Conservation (phyloP, 345 rosid species). For the Capsella bursapastoris region DNA sequence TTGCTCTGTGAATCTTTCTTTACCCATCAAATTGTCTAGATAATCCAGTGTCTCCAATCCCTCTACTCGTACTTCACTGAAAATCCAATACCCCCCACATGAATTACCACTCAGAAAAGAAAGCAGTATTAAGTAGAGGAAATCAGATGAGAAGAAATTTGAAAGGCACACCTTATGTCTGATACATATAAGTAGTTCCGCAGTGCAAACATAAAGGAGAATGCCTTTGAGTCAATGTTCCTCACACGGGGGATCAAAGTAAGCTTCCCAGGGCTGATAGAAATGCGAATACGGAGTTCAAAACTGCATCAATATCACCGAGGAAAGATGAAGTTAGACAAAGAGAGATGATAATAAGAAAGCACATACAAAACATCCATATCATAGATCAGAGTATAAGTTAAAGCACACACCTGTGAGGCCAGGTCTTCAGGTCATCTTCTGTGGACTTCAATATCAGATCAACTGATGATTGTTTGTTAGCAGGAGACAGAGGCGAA, state of each 20-base stretch:
- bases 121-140: neutral
- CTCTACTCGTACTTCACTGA: slow-evolving; percentile 97
- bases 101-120: neutral
- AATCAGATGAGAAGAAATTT: slow-evolving; percentile 1
- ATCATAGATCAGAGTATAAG: neutral
- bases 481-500: slow-evolving; percentile 79
- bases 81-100: slow-evolving; percentile 43
- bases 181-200: slow-evolving; percentile 84
- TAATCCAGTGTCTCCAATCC: slow-evolving; percentile 98
- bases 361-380: slow-evolving; percentile 3
- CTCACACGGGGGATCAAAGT: slow-evolving; percentile 92
- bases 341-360: slow-evolving; percentile 11
- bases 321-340: slow-evolving; percentile 25
- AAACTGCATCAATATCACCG: slow-evolving; percentile 57
- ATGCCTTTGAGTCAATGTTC: slow-evolving; percentile 79
- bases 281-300: slow-evolving; percentile 82
- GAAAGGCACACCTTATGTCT: slow-evolving; percentile 75
- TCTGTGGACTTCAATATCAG: slow-evolving; percentile 75
- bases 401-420: slow-evolving; percentile 62
- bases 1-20: slow-evolving; percentile 90
- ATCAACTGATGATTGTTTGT: slow-evolving; percentile 76
- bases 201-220: slow-evolving; percentile 77
- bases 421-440: slow-evolving; percentile 85
- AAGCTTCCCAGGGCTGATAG: slow-evolving; percentile 79
- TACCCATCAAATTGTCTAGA: slow-evolving; percentile 69